Base-by-base conservation (phyloP, 2,329 filamentous ascomycete genomes). In the Didymella pomorum region DNA sequence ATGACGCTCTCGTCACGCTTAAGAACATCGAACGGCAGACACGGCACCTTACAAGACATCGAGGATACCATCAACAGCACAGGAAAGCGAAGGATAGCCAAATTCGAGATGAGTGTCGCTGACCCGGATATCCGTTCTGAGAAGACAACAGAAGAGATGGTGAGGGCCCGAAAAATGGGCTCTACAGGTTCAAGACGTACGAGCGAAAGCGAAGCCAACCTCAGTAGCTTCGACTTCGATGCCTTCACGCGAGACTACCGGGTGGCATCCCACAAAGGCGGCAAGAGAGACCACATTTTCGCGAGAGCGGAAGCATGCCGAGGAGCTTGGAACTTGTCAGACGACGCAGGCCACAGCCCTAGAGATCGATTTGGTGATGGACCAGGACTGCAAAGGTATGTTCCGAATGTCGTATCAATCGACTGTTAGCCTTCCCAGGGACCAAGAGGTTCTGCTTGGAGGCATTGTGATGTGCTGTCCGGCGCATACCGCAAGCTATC, bases 61-160 rank as follows among this genome's bases (percentile, higher is more conserved):
- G 85, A 88, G 29, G 85, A 87, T 52, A 81, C 85, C 12, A 79
- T 96, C 52, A 93, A 92, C 65, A 83, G 87, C 28, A 88, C 89
- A 56, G 92, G 91, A n/a, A 90, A 87, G 60, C 92, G 93, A 70
- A 89, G 86, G 25, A 87, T 98, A 31, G 91, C 89, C 7, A 88
- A 89, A 60, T 80, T 96, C 46, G 84, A 87, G 57, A 86, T 96
- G 80, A 87, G 84, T 49, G 79, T 91, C 31, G 78, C 81, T 2
- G 72, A 78, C 47, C 73, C 76, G 16, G 70, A 69, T 2, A 62
- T 70, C 0, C 59, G 79, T 1, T 70, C 72, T 56, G 63, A 70
- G 12, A 70, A 66, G 31, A 63, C 41, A 28, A 39, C 57, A 5
- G 62, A 59, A 49, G 54, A 29, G 59, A 71, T 60, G 63, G 50